These are phyloP conservation scores for Liriodendron chinense DNA, from an alignment of 164 flowering plant species.

Conservation along the genomic window DNA sequence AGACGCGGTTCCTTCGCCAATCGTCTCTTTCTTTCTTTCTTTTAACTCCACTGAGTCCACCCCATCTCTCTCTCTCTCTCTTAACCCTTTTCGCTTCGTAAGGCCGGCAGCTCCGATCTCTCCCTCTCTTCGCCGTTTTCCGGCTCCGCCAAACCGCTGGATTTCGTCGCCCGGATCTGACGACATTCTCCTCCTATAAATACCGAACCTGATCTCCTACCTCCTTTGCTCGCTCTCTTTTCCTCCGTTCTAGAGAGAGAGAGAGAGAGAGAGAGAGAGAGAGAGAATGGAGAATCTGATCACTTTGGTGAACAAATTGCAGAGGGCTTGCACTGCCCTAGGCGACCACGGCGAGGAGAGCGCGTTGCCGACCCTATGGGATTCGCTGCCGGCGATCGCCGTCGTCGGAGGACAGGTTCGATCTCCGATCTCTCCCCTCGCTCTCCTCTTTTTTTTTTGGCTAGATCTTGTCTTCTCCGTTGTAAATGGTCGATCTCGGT, in stretches of 20 bases:
- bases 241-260: not conserved
- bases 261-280: too few relatives aligned
- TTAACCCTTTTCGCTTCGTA: not conserved
- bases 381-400: constrained; percentile 86
- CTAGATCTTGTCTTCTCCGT: not conserved
- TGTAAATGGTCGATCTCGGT: not conserved
- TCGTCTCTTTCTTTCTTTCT: not conserved
- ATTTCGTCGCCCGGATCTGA: not conserved
- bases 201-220: too few relatives aligned
- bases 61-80: not conserved
- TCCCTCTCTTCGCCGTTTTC: not conserved
- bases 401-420: constrained; percentile 97
- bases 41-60: not conserved
- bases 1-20: not conserved
- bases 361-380: constrained; percentile 92
- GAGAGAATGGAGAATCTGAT: constrained; percentile 71
- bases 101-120: constrained; percentile 11
- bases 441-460: not conserved
- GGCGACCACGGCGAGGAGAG: constrained; percentile 87
- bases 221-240: not conserved
- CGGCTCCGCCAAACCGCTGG: not conserved
- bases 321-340: constrained; percentile 92
- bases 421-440: not conserved
- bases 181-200: not conserved
- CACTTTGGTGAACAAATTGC: constrained; percentile 73